Conservation (phyloP, 441 rosid genomes). For the Jatropha multifida region DNA sequence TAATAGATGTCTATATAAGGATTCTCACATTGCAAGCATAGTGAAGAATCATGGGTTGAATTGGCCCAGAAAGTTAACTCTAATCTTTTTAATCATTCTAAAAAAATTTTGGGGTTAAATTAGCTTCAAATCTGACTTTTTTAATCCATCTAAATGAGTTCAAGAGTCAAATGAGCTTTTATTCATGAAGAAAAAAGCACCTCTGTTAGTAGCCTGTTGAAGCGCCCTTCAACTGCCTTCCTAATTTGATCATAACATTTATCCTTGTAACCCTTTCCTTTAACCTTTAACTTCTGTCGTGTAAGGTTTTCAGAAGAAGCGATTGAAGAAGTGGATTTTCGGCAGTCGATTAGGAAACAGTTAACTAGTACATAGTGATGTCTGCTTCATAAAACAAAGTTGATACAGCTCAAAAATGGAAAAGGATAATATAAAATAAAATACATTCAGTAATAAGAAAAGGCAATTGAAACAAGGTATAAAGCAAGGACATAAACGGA, state of each 20-base stretch:
- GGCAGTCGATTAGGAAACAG: slow-evolving; percentile 34
- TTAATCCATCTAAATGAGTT: too few species aligned
- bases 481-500: slow-evolving; percentile 7
- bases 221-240: slow-evolving; percentile 86
- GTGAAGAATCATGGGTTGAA: too few species aligned
- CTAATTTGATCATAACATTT: slow-evolving; percentile 96
- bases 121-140: too few species aligned
- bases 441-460: slow-evolving; percentile 9
- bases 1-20: too few species aligned
- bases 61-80: too few species aligned
- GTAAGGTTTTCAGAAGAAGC: slow-evolving; percentile 59
- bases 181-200: slow-evolving; percentile 31
- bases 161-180: too few species aligned
- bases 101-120: too few species aligned
- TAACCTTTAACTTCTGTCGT: slow-evolving; percentile 75
- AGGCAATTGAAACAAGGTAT: neutral
- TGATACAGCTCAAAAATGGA: slow-evolving; percentile 15
- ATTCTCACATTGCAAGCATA: too few species aligned
- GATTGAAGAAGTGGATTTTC: slow-evolving; percentile 58
- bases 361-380: neutral
- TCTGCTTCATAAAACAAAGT: slow-evolving; percentile 3
- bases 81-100: too few species aligned
- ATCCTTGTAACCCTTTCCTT: slow-evolving; percentile 95
- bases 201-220: slow-evolving; percentile 82
- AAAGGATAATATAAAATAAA: neutral